A percentile compares a stretch with the other conserved stretches of the same genome.
These are phyloP conservation scores for Fusarium dlaminii DNA, from an alignment of 2,329 filamentous ascomycete species.

Conservation along the genomic window DNA sequence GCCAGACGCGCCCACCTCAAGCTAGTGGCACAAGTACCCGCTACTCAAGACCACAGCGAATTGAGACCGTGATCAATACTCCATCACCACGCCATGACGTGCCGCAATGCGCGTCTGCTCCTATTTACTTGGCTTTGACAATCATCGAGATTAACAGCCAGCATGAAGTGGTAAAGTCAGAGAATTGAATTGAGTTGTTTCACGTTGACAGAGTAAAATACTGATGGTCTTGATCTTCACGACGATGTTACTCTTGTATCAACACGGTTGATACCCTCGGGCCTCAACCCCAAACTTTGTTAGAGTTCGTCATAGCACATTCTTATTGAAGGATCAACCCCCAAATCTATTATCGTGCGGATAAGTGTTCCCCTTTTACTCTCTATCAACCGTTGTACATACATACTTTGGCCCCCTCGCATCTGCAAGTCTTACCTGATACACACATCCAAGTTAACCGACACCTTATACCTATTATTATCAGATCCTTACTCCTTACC, in stretches of 20 bases:
- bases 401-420: neutral
- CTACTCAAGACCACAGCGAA: neutral
- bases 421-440: neutral
- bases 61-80: neutral
- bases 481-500: neutral
- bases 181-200: neutral
- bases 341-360: neutral
- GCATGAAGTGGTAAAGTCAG: no score
- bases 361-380: neutral
- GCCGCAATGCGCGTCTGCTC: neutral
- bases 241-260: neutral
- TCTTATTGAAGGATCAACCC: neutral
- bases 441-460: neutral
- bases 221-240: neutral
- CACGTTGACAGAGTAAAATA: neutral
- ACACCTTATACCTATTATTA: neutral
- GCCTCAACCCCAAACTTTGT: neutral
- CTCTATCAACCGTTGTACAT: neutral
- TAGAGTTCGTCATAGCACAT: neutral
- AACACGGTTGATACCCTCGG: neutral
- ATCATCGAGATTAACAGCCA: neutral
- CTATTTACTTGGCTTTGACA: neutral
- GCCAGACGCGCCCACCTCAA: neutral
- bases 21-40: neutral
- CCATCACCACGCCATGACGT: slow-evolving; percentile 5